These are phyloP conservation scores for Gossypium schwendimanii DNA, from an alignment of 441 rosid species.

Conservation along the genomic window DNA sequence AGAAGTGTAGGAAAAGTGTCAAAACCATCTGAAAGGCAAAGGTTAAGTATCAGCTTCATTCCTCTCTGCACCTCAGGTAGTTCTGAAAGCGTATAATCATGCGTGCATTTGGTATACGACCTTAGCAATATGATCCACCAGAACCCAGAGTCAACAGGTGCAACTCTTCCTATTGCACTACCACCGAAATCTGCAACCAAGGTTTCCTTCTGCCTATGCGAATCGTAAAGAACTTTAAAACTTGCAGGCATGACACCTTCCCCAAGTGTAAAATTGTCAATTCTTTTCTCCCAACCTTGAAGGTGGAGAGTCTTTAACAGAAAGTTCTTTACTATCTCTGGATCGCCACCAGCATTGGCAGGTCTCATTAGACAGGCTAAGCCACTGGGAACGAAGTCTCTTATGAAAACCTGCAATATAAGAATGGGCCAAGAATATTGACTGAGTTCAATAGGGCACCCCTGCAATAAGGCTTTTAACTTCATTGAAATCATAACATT, in stretches of 20 bases:
- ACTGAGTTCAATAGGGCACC: neutral
- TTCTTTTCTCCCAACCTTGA: constrained; percentile 10
- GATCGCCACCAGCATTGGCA: neutral
- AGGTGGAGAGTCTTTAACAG: constrained; percentile 10
- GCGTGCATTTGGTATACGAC: constrained; percentile 48
- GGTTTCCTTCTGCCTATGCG: neutral
- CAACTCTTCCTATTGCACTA: constrained; percentile 60
- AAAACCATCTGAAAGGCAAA: constrained; percentile 55
- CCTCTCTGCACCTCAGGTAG: constrained; percentile 41
- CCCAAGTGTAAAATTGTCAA: constrained; percentile 6
- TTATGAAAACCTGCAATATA: constrained; percentile 3
- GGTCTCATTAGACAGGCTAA: constrained; percentile 10
- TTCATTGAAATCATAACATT: neutral
- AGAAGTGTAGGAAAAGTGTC: constrained; percentile 53
- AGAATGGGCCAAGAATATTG: neutral
- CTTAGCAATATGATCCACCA: constrained; percentile 60
- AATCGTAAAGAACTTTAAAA: constrained; percentile 7
- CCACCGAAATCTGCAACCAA: constrained; percentile 29
- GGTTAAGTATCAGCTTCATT: constrained; percentile 42
- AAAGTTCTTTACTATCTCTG: constrained; percentile 4
- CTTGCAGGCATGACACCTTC: constrained; percentile 13
- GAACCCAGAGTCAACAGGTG: constrained; percentile 64
- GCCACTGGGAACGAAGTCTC: constrained; percentile 6
- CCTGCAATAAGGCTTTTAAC: neutral
- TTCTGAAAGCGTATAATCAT: constrained; percentile 38